Conservation (phyloP, 192 early-diverging fungal species). For the Umbelopsis sp. region DNA sequence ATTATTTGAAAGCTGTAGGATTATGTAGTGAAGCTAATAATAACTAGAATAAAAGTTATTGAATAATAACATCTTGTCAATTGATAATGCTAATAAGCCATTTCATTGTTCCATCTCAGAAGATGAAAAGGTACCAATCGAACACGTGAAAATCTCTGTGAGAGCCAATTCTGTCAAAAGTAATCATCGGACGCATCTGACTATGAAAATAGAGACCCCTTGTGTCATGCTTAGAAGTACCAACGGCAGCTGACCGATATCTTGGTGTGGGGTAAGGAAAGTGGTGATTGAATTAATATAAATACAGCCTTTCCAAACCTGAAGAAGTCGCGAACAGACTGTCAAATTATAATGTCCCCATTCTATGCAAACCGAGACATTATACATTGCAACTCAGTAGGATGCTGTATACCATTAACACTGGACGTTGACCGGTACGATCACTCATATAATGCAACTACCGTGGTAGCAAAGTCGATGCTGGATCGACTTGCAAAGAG, state of each 20-base stretch:
- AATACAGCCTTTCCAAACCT: neutral
- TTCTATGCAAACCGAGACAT: neutral
- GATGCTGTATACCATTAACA: conserved; percentile 1
- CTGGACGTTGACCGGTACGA: neutral
- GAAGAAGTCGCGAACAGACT: neutral
- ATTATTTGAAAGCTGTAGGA: neutral
- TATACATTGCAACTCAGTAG: neutral
- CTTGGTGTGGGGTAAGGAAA: conserved; percentile 5
- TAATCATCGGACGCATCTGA: conserved; percentile 8
- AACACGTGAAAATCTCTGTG: conserved; percentile 13
- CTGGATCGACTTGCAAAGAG: conserved; percentile 7
- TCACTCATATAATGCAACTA: conserved; percentile 7
- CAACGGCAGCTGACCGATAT: neutral
- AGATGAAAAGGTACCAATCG: neutral
- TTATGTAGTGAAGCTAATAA: neutral
- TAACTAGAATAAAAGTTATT: neutral
- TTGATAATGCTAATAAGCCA: neutral
- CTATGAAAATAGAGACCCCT: neutral
- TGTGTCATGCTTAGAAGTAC: conserved; percentile 1
- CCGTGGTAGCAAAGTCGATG: conserved; percentile 1
- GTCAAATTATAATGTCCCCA: neutral
- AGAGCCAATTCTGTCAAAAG: conserved; percentile 9
- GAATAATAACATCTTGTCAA: neutral
- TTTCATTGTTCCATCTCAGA: conserved; percentile 8
- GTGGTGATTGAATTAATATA: neutral